phyloP scores from a whole-genome alignment of 208 protist species.

The Crithidia sp. region DNA sequence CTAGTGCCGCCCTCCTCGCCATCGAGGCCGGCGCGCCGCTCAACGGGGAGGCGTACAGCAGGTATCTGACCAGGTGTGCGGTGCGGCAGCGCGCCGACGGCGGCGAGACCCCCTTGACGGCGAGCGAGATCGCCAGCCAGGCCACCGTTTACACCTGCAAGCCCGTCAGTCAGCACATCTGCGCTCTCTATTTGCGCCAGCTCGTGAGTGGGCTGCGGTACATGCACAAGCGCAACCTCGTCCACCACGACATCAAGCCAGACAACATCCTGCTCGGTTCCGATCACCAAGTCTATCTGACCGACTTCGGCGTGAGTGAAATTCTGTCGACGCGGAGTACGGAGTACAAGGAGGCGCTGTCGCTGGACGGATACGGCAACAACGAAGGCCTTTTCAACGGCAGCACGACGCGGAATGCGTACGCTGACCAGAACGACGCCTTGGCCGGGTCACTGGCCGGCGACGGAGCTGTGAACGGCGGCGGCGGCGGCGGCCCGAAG shows the following conservation, averaged over 20 bases:
- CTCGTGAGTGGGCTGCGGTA: conserved; percentile 78
- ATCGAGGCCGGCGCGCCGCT: conserved; percentile 37
- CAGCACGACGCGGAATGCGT: neutral
- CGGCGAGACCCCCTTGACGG: conserved; percentile 27
- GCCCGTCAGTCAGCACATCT: conserved; percentile 47
- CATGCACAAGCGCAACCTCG: conserved; percentile 73
- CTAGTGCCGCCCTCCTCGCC: conserved; percentile 24
- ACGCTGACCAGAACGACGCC: too few relatives aligned
- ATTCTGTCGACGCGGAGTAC: conserved; percentile 37
- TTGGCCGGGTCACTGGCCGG: neutral
- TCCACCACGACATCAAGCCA: conserved; percentile 86
- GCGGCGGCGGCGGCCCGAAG: conserved; percentile 9
- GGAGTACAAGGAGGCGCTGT: conserved; percentile 17
- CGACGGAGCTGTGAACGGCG: neutral
- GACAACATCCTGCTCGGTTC: conserved; percentile 77
- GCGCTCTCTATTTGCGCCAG: conserved; percentile 67
- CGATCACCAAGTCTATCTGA: conserved; percentile 64
- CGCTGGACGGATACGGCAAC: neutral
- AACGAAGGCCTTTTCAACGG: neutral
- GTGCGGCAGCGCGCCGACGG: conserved; percentile 31
- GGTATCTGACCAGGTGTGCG: conserved; percentile 41
- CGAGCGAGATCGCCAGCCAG: conserved; percentile 33
- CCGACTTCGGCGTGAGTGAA: conserved; percentile 83
- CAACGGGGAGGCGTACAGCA: conserved; percentile 42
- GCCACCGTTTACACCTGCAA: conserved; percentile 48